Evolutionary conservation across 257 asterid species (phyloP).

Genomic region (Schizonepeta tenuifolia): DNA sequence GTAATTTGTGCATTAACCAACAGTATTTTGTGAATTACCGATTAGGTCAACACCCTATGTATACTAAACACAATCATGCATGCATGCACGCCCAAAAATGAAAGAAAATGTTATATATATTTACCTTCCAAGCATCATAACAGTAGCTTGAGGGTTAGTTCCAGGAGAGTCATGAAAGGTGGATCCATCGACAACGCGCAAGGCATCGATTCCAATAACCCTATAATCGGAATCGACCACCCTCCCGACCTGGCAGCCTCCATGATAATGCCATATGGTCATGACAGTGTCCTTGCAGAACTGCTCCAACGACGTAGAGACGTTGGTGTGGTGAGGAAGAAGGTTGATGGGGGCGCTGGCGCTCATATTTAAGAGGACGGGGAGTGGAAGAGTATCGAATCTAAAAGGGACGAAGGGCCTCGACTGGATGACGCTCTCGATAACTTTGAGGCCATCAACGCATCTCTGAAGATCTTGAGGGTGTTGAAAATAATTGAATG

Average conservation of each 20-base stretch:
- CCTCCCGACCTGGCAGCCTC: conserved; percentile 73
- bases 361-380: conserved; percentile 67
- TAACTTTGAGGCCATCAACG: conserved; percentile 60
- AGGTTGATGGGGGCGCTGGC: conserved; percentile 66
- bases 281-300: conserved; percentile 84
- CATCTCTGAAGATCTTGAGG: conserved; percentile 66
- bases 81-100: background rate
- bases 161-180: conserved; percentile 79
- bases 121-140: conserved; percentile 94
- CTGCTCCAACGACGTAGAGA: conserved; percentile 68
- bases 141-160: conserved; percentile 92
- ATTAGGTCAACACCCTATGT: no score
- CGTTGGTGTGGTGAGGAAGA: conserved; percentile 65
- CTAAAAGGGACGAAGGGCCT: conserved; percentile 56
- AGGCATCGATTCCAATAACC: conserved; percentile 60
- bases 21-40: no score
- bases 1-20: no score
- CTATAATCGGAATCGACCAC: conserved; percentile 65
- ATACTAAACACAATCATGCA: background rate
- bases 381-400: conserved; percentile 48
- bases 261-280: conserved; percentile 97
- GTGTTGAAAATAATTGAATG: conserved; percentile 77
- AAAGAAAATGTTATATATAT: background rate
- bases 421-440: conserved; percentile 69
- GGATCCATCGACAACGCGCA: conserved; percentile 86